phyloP scores from a whole-genome alignment of 441 rosid genomes.

The Corymbia citriodora region DNA sequence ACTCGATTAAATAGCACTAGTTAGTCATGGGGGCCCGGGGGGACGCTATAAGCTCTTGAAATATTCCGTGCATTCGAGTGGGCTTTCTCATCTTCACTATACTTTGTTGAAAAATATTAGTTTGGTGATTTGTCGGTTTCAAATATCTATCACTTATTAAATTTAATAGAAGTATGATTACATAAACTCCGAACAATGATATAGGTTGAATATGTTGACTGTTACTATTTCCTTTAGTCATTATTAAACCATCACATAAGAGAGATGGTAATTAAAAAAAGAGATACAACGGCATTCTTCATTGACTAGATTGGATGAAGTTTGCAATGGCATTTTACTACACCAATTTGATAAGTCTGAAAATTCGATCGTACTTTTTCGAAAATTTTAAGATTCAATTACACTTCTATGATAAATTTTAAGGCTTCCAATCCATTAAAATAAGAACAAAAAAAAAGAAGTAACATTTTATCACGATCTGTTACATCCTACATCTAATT shows the following conservation, averaged over 20 bases:
- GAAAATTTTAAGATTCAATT: accelerated
- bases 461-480: no score
- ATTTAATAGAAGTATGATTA: background rate
- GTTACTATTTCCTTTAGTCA: background rate
- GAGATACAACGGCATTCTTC: background rate
- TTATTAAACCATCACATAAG: background rate
- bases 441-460: background rate
- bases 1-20: background rate
- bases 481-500: no score
- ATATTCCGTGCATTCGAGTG: accelerated
- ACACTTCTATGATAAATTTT: no score
- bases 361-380: no score
- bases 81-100: background rate
- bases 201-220: background rate
- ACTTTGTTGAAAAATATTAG: background rate
- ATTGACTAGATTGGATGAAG: background rate
- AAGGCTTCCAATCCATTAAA: no score
- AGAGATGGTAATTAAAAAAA: background rate
- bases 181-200: background rate
- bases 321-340: no score
- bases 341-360: no score
- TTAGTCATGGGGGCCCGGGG: background rate
- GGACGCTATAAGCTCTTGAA: background rate
- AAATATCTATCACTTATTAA: background rate
- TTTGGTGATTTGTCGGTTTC: background rate